These are phyloP conservation scores for Ascoidea tarda DNA, from an alignment of 805 yeast genomes.

Conservation along the genomic window DNA sequence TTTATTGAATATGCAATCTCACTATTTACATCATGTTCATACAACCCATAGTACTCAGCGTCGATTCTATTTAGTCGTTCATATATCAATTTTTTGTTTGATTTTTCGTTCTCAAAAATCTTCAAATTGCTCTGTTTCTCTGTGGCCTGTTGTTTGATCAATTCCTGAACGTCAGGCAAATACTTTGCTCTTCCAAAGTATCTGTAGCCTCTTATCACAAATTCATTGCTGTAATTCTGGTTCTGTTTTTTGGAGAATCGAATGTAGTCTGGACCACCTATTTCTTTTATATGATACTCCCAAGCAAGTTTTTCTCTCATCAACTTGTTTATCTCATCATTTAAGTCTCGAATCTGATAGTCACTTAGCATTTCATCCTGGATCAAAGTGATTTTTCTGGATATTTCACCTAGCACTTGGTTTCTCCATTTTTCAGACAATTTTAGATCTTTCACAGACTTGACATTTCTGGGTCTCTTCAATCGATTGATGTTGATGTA, in stretches of 20 bases:
- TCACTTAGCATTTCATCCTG: constrained; percentile 50
- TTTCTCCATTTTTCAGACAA: constrained; percentile 64
- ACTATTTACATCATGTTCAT: neutral
- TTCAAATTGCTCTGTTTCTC: constrained; percentile 12
- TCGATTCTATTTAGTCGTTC: constrained; percentile 17
- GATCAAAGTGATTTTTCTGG: constrained; percentile 41
- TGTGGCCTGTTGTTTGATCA: constrained; percentile 20
- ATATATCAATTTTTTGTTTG: constrained; percentile 13
- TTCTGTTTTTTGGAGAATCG: constrained; percentile 10
- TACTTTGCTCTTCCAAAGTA: constrained; percentile 81
- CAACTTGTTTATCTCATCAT: constrained; percentile 57
- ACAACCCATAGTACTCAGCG: constrained; percentile 28
- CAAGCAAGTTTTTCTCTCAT: constrained; percentile 58
- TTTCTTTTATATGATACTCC: constrained; percentile 57
- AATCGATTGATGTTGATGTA: constrained; percentile 39
- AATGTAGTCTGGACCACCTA: constrained; percentile 65
- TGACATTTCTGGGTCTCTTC: constrained; percentile 47
- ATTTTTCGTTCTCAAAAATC: constrained; percentile 9
- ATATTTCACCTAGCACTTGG: constrained; percentile 49
- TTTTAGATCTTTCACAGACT: constrained; percentile 34
- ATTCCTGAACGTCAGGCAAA: constrained; percentile 52
- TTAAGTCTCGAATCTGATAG: constrained; percentile 51
- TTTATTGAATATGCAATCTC: neutral
- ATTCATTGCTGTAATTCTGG: constrained; percentile 12
- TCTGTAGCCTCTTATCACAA: constrained; percentile 36